Evolutionary conservation across 2,329 filamentous ascomycete genomes (phyloP), one percentile per base, ranked within the genome.

Genomic region (Graphiopsis chlorocephala): DNA sequence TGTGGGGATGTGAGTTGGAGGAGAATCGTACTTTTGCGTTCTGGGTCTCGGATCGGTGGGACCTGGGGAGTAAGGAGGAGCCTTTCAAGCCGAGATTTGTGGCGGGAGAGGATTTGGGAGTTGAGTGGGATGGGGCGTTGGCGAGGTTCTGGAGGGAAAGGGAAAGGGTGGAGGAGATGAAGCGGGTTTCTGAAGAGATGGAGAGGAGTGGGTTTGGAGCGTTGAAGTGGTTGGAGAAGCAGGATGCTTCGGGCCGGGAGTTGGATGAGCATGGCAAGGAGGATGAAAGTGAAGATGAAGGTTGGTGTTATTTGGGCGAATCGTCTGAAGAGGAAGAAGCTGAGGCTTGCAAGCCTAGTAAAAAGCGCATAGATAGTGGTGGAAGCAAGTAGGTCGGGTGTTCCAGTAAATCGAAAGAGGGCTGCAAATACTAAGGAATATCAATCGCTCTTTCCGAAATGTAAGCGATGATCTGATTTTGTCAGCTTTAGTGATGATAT

Each of bases 91-190:
- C 35, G 33, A 38, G 33, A 17, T 15, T 23, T 15, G 31, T 55
- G 23, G 8, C 45, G 14, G 60, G 48, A 2, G 25, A 15, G 12
- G 35, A 45, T 11, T 4, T 62, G 15, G 60, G 48, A 11, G 4
- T 11, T 1, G 60, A 62, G 14, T 62, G 48, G 60, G 60, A 62
- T 17, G 48, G 12, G 33, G 60, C 60, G 48, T 20, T 62, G 33
- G 28, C 10, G 31, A 23, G 23, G 6, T 62, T 42, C 47, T 62
- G 60, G 60, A 17, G 15, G 17, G 25, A 55, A 48, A 62, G 60
- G 33, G 60, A 55, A 20, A 15, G 17, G 12, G 33, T 25, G 48
- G 33, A 42, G 48, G 5, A 23, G 23, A 45, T 62, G 60, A 53
- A 26, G 48, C 23, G 35, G 33, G 25, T 23, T 17, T 20, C 25